Evolutionary conservation across 2,329 filamentous ascomycete genomes (phyloP), one percentile per base, ranked within the genome.

Genomic region (Aspergillus floridensis): DNA sequence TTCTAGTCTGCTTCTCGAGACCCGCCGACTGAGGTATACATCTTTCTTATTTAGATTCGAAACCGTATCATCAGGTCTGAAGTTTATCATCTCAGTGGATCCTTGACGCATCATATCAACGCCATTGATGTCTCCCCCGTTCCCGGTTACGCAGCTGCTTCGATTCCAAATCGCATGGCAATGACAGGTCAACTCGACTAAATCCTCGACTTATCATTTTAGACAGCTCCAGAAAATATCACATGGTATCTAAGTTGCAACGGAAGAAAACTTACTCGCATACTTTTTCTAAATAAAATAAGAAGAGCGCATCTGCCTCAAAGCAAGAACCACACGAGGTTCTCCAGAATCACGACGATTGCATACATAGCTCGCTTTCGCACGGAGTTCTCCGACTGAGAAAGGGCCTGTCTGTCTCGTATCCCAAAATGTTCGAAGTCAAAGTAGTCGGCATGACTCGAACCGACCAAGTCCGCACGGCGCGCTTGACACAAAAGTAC

Each of bases 101-200:
- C n/a, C 14, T 35, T 5, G 38, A 44, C n/a, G 16, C 44, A 55
- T 55, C 14, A 19, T 12, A 16, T 14, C 41, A 29, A 29, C 26
- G 21, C 24, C 52, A 47, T 21, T 16, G n/a, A 21, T 19, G 24
- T 19, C 14, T n/a, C 22, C 16, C 19, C 19, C 12, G 16, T 54
- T 49, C 48, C 16, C 14, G 10, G 29, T 49, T 44, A 19, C 16
- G n/a, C 38, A 19, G 38, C 14, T 44, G 38, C 12, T 19, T n/a
- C 16, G 38, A 55, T 55, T 55, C 44, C 44, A 55, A 55, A 55
- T 55, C 53, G 21, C 53, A 55, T 55, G 53, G 53, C 41, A 14
- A 22, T 55, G 53, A 55, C 53, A 55, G 38, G 53, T 55, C 53
- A 46, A 14, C 35, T 21, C 26, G 12, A 48, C 16, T n/a, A 44